Evolutionary conservation across 129 eudicot species (phyloP), one percentile per base, ranked within the genome.

Genomic region (Ambrosia trifida): DNA sequence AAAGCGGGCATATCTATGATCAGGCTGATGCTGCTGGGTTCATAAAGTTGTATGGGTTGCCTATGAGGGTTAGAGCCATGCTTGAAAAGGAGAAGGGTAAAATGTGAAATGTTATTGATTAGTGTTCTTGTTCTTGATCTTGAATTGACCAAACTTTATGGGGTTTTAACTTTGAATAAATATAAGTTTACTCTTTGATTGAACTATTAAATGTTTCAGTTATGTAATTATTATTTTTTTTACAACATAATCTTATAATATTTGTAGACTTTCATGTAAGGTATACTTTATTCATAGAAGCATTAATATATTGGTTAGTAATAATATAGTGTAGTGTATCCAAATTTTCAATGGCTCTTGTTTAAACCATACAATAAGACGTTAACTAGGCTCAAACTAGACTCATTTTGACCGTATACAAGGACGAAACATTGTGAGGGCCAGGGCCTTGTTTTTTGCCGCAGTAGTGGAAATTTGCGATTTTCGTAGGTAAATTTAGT

Each of bases 1-100:
- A 95, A 81, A 90, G 86, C 31, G 97, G 99, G 11, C 80, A 90
- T 43, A 90, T 95, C 17, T 95, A 95, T 44, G 71, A 95, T 78
- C 99, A 95, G 64, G 99, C 99, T 8, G 99, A 95, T 86, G 99
- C 99, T 70, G 99, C 96, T 73, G 99, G 99, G 18, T 95, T 95
- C 69, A 95, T 95, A 1, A 72, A 76, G 79, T 80, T 95, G 33
- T 90, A 87, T 72, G 96, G 99, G 49, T 62, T 95, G 79, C 96
- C 96, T 6, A 95, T 86, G 89, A 82, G 97, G 81, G 96, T 95
- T 18, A 72, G 99, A 13, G 99, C 99, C 53, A 95, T 95, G 99
- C 96, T 95, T 67, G 99, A 95, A 80, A 90, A 87, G 66, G 96
- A 89, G 40, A 70, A 76, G 57, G 76, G 72, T 56, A 57, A 75